These are phyloP conservation scores for Populus trichocarpa DNA, from an alignment of 441 rosid species.

Conservation along the genomic window DNA sequence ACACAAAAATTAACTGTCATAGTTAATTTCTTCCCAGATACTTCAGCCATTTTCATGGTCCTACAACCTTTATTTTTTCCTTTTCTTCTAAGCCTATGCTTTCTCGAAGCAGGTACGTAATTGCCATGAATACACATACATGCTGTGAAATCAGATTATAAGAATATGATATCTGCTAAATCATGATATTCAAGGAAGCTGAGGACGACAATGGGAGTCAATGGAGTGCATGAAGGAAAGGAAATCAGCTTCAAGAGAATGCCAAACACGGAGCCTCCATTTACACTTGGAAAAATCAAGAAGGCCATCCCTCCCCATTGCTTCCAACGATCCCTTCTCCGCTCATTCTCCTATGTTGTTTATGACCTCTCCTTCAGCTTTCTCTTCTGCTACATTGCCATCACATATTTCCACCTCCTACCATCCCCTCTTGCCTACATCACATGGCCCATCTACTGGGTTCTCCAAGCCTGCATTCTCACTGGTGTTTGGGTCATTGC, in stretches of 20 bases:
- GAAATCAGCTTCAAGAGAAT: conserved; percentile 30
- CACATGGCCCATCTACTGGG: conserved; percentile 70
- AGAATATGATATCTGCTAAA: too few relatives aligned
- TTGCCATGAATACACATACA: too few relatives aligned
- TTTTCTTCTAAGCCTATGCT: too few relatives aligned
- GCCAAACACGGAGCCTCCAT: conserved; percentile 54
- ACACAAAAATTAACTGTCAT: too few relatives aligned
- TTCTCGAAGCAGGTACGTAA: too few relatives aligned
- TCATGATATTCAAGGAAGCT: too few relatives aligned
- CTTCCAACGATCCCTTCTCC: conserved; percentile 62
- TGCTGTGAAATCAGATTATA: too few relatives aligned
- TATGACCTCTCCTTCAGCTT: conserved; percentile 47
- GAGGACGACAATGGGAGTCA: too few relatives aligned
- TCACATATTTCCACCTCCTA: conserved; percentile 42
- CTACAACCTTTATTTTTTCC: too few relatives aligned
- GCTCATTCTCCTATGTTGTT: conserved; percentile 55
- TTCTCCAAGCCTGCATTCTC: conserved; percentile 51
- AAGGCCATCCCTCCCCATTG: conserved; percentile 77
- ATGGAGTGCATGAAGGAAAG: not conserved
- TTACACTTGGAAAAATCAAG: conserved; percentile 53
- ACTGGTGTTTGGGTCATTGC: conserved; percentile 79
- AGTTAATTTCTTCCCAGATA: too few relatives aligned
- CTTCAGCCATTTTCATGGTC: too few relatives aligned
- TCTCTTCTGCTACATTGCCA: conserved; percentile 49
- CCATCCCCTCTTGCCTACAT: conserved; percentile 45